Base-by-base conservation (phyloP, 23 red algal genomes). In the Chondrus crispus region DNA sequence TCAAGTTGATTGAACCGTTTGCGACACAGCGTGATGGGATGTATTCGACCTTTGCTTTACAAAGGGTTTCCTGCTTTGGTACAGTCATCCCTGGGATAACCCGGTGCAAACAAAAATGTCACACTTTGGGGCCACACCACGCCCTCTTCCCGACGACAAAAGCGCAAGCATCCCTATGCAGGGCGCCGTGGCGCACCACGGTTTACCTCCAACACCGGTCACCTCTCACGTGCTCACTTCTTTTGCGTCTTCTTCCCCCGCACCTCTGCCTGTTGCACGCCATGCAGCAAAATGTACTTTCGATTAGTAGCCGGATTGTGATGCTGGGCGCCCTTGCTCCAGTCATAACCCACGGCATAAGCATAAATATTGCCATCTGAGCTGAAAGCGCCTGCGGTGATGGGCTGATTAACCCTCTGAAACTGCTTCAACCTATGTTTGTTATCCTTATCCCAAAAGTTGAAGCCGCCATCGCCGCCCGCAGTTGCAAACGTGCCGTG, bases 371-470 rank as follows among this genome's bases (percentile, higher is more conserved):
- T 89, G n/a, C 97, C 97, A 54, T 94, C 88, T 7, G 87, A 39
- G 84, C 93, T 98, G 66, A 98, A 98, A 28, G 86, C 74, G 6
- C 81, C 90, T 8, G 94, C 92, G 26, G 90, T 82, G 66, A 98
- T 96, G 14, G 97, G 97, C 81, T 92, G 82, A 46, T 90, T 83
- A 20, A 98, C n/a, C 73, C 95, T 93, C 41, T 96, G 87, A 57
- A 98, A 94, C 43, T 95, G 84, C 83, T 98, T 95, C 44, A 95
- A 76, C 28, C 93, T 82, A 90, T 93, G 88, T 86, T 98, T 98
- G 46, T 95, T 88, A 37, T 95, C 97, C 85, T 98, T 98, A 48
- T 98, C 93, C 97, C 97, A 98, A 72, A 98, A 95, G 80, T 92
- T 96, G 53, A 96, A 95, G 30, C 81, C 93, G n/a, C 91, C 91